Evolutionary conservation across 2,329 filamentous ascomycete species (phyloP), one percentile per base, ranked within the genome.

Genomic region (Sporothrix variecibatus): DNA sequence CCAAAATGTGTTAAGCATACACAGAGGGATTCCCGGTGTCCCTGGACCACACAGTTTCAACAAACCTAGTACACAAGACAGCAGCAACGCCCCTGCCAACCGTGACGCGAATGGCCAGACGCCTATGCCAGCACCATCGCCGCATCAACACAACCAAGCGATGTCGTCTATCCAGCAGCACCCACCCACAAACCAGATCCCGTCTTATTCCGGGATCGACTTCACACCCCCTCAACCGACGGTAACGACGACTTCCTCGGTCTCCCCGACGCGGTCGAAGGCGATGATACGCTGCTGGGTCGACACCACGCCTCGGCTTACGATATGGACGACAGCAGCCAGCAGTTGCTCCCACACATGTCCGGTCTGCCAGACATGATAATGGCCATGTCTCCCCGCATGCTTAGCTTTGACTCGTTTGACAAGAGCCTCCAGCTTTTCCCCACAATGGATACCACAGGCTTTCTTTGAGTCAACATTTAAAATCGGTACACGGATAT

Each of bases 401-500:
- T 77, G 40, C 70, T 79, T 2, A 72, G 60, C 1, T 79, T 79
- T 51, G 78, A 78, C 26, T 77, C 77, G 6, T 77, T 77, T 72
- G 75, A 76, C 23, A 74, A 76, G 17, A 76, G 65, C 12, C 73
- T 78, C 64, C 77, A 75, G 17, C 74, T 78, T 51, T 80, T 77
- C 26, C 78, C 77, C 3, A 78, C 76, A 12, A 78, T 79, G 56
- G 78, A 78, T 68, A 62, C 73, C 17, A 72, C 69, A 9, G 46
- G 65, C 8, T 69, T 53, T 49, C 46, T 69, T n/a, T 69, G n/a
- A 69, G 15, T 23, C 15, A 15, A 34, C 28, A 26, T 2, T 26
- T 17, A 43, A 11, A 26, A 43, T 3, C 15, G 43, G 12, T 49
- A 49, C n/a, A 31, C 43, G 23, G 40, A 49, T n/a, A 34, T 49